These are phyloP conservation scores for Mrakia hoshinonis DNA, from an alignment of 768 basidiomycete genomes.

Conservation along the genomic window DNA sequence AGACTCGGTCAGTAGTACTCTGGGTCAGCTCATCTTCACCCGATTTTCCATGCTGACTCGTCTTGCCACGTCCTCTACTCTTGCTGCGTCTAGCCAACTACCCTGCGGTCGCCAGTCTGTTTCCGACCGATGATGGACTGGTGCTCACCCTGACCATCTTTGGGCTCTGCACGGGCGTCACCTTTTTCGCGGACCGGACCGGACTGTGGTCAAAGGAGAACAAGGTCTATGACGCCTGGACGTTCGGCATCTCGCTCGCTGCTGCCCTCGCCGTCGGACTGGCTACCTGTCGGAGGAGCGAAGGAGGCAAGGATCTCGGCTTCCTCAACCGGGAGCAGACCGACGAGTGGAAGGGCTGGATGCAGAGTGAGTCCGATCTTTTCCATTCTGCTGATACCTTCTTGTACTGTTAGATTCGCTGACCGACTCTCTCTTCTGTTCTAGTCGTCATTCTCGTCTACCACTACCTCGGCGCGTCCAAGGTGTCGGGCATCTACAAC, in stretches of 20 bases:
- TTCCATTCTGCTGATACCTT: slow-evolving; percentile 8
- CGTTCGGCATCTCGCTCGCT: slow-evolving; percentile 54
- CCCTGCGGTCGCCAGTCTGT: slow-evolving; percentile 14
- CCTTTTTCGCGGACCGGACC: slow-evolving; percentile 76
- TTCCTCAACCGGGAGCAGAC: slow-evolving; percentile 88
- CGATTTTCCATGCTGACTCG: not conserved
- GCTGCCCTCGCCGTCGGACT: slow-evolving; percentile 53
- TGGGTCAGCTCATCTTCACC: not conserved
- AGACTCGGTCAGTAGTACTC: slow-evolving; percentile 14
- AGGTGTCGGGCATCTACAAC: slow-evolving; percentile 86
- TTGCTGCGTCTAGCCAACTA: not conserved
- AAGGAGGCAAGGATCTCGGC: slow-evolving; percentile 70
- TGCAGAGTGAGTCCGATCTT: slow-evolving; percentile 61
- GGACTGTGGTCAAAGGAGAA: slow-evolving; percentile 81
- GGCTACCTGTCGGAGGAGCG: slow-evolving; percentile 50
- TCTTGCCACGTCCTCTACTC: not conserved
- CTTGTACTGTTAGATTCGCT: slow-evolving; percentile 8
- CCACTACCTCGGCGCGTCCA: slow-evolving; percentile 82
- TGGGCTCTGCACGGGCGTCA: slow-evolving; percentile 57
- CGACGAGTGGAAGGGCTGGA: slow-evolving; percentile 98
- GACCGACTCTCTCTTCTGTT: not conserved
- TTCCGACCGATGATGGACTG: slow-evolving; percentile 33
- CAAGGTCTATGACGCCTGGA: slow-evolving; percentile 66
- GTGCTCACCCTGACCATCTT: slow-evolving; percentile 52
- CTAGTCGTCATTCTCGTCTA: slow-evolving; percentile 83